These are phyloP conservation scores for Penicillium crustosum DNA, from an alignment of 2,329 filamentous ascomycete genomes.

Conservation along the genomic window DNA sequence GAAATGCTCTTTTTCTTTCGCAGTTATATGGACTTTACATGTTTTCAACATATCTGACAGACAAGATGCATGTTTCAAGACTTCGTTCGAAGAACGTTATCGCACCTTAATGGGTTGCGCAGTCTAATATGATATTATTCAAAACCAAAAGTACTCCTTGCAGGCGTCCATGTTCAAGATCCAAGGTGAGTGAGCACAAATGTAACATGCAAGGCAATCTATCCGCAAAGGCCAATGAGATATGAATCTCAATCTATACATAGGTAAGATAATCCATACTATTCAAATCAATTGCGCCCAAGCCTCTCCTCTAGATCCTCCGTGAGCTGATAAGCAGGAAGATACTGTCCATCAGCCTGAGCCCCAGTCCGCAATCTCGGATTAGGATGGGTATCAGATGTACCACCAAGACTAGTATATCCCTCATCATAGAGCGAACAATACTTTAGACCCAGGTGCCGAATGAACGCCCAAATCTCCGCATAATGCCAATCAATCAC, in stretches of 20 bases:
- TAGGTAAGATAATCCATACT: not conserved
- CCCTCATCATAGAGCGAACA: conserved; percentile 84
- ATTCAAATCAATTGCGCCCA: conserved; percentile 59
- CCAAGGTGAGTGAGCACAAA: not conserved
- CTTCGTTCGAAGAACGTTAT: conserved; percentile 10
- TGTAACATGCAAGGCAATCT: conserved; percentile 14
- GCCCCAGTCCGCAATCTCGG: conserved; percentile 60
- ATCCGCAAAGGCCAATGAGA: conserved; percentile 8
- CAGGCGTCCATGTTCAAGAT: conserved; percentile 3
- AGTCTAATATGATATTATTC: conserved; percentile 17
- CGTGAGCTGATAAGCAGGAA: conserved; percentile 26
- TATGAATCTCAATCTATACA: conserved; percentile 16
- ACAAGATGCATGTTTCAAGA: conserved; percentile 22
- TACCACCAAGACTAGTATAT: conserved; percentile 90
- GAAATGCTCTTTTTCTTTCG: not conserved
- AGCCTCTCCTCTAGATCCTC: conserved; percentile 76
- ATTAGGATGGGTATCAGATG: conserved; percentile 84
- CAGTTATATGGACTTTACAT: conserved; percentile 10
- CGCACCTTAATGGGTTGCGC: not conserved
- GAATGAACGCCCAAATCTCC: conserved; percentile 86
- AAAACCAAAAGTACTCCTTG: not conserved
- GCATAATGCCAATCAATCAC: conserved; percentile 97
- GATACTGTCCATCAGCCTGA: conserved; percentile 24
- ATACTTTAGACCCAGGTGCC: conserved; percentile 73
- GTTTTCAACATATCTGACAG: conserved; percentile 26